Evolutionary conservation across 2,329 filamentous ascomycete genomes (phyloP).

Genomic region (Colletotrichum paranaense): DNA sequence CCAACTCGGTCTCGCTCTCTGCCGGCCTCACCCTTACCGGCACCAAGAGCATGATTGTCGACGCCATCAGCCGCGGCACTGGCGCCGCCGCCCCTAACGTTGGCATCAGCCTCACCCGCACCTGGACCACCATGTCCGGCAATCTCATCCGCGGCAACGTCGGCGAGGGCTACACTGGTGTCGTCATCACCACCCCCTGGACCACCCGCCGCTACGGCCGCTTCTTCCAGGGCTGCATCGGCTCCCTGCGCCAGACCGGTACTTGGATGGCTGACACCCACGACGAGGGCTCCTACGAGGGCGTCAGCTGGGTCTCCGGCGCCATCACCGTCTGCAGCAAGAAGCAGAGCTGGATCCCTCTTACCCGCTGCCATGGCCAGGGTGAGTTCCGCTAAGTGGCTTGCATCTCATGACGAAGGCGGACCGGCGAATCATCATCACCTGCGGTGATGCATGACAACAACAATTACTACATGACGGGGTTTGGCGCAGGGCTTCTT

Average conservation of each 20-base stretch:
- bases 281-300: conserved; percentile 31
- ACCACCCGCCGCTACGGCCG: conserved; percentile 31
- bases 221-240: conserved; percentile 30
- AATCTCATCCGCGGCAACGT: conserved; percentile 27
- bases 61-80: too few species aligned
- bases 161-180: conserved; percentile 21
- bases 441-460: neutral
- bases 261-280: conserved; percentile 29
- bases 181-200: conserved; percentile 30
- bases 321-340: conserved; percentile 27
- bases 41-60: neutral
- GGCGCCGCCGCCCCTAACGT: neutral
- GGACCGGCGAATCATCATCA: neutral
- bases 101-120: conserved; percentile 10
- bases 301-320: conserved; percentile 21
- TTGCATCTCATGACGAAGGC: too few species aligned
- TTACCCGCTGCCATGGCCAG: neutral
- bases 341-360: conserved; percentile 15
- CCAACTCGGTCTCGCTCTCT: conserved; percentile 12
- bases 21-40: conserved; percentile 3
- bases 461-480: neutral
- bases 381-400: conserved; percentile 7
- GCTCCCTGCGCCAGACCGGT: conserved; percentile 17
- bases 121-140: conserved; percentile 24
- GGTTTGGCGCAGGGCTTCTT: neutral